phyloP scores from a whole-genome alignment of 768 basidiomycete species.

The Russula olivacea region DNA sequence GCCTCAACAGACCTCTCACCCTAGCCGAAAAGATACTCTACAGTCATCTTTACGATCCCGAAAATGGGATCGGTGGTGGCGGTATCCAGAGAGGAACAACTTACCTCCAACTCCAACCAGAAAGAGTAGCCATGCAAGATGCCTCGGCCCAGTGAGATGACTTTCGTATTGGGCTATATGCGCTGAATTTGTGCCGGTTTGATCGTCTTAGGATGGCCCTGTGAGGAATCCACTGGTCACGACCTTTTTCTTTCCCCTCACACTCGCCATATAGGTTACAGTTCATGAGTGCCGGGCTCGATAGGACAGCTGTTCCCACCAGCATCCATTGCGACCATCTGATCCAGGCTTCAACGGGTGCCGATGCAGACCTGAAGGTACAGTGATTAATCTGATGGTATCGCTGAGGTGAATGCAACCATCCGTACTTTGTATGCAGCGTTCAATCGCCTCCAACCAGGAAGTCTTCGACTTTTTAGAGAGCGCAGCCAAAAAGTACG shows the following conservation, averaged over 20 bases:
- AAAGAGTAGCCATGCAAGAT: slow-evolving; percentile 98
- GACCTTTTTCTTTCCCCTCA: slow-evolving; percentile 26
- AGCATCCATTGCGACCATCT: slow-evolving; percentile 98
- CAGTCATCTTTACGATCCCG: slow-evolving; percentile 80
- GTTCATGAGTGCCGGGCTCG: slow-evolving; percentile 94
- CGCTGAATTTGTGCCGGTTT: slow-evolving; percentile 1
- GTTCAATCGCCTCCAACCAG: slow-evolving; percentile 81
- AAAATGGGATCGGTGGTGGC: slow-evolving; percentile 52
- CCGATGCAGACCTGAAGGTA: slow-evolving; percentile 79
- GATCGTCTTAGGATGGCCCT: slow-evolving; percentile 63
- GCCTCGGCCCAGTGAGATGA: slow-evolving; percentile 75
- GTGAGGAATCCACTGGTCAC: slow-evolving; percentile 36
- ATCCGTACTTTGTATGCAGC: slow-evolving; percentile 37
- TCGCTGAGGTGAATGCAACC: background rate
- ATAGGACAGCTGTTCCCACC: slow-evolving; percentile 75
- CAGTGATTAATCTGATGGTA: background rate
- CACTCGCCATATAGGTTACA: slow-evolving; percentile 54
- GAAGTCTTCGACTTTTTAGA: slow-evolving; percentile 98
- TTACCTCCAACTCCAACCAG: slow-evolving; percentile 86
- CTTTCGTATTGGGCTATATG: slow-evolving; percentile 1
- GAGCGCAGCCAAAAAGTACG: slow-evolving; percentile 84
- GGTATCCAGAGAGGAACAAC: slow-evolving; percentile 75
- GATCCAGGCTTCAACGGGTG: slow-evolving; percentile 90
- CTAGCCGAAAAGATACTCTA: slow-evolving; percentile 98
- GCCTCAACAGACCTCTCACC: slow-evolving; percentile 75